phyloP scores from a whole-genome alignment of 257 asterid genomes.

The Petunia secreta region DNA sequence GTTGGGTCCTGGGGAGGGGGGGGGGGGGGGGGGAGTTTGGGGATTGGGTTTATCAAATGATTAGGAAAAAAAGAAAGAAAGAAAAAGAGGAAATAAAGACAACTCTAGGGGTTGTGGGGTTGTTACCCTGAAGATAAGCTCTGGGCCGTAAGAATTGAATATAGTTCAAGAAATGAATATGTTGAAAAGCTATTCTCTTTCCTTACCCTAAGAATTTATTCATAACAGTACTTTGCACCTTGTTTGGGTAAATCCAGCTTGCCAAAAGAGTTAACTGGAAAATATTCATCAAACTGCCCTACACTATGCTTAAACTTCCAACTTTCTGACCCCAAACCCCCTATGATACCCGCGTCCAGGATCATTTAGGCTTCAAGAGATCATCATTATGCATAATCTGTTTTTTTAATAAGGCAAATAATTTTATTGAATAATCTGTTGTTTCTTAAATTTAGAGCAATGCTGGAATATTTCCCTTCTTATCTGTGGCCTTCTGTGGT shows the following conservation, averaged over 20 bases:
- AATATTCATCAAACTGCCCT: background rate
- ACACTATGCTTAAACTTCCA: background rate
- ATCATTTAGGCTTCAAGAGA: background rate
- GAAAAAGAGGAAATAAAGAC: background rate
- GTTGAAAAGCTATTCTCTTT: background rate
- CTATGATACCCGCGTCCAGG: background rate
- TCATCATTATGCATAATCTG: too few relatives aligned
- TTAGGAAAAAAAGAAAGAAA: background rate
- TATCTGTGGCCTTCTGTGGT: background rate
- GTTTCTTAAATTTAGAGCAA: background rate
- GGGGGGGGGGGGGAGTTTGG: background rate
- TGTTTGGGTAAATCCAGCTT: background rate
- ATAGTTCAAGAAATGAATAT: background rate
- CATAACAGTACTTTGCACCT: background rate
- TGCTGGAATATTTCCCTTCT: conserved; percentile 14
- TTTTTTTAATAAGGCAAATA: background rate
- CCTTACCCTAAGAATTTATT: background rate
- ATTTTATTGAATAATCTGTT: background rate
- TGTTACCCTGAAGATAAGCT: background rate
- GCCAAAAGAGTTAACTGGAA: background rate
- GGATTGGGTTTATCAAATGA: background rate
- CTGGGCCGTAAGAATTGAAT: background rate
- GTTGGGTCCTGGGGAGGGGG: background rate
- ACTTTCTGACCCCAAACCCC: background rate
- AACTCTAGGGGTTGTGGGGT: background rate